phyloP scores from a whole-genome alignment of 2,329 filamentous ascomycete genomes.

The Teratosphaeriaceae sp. region DNA sequence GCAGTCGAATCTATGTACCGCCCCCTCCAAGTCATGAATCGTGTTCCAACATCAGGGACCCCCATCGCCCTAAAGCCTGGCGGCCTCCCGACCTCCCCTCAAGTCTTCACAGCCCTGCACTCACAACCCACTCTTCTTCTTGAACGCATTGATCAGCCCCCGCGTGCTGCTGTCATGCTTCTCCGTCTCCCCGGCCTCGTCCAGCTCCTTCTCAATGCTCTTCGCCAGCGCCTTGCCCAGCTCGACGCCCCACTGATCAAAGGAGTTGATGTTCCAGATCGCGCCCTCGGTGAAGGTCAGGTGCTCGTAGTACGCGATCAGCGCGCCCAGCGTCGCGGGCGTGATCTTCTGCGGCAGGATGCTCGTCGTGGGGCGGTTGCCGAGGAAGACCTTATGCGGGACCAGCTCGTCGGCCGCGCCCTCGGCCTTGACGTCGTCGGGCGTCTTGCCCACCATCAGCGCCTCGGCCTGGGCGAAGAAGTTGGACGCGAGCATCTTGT shows the following conservation, averaged over 20 bases:
- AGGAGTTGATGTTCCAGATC: conserved; percentile 99
- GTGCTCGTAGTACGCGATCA: conserved; percentile 99
- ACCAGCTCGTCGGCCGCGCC: conserved; percentile 68
- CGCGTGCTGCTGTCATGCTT: conserved; percentile 84
- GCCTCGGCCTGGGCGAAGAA: conserved; percentile 86
- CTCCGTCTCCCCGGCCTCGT: conserved; percentile 62
- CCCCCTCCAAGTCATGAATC: too few species aligned
- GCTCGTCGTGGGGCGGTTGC: conserved; percentile 93
- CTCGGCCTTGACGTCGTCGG: conserved; percentile 71
- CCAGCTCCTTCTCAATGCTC: conserved; percentile 64
- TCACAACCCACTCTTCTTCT: conserved; percentile 57
- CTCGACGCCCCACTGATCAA: conserved; percentile 99
- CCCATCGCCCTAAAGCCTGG: conserved; percentile 2
- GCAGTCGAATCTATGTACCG: too few species aligned
- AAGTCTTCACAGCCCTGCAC: neutral
- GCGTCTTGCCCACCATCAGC: conserved; percentile 80
- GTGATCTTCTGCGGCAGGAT: conserved; percentile 93
- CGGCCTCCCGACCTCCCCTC: neutral
- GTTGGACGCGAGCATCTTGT: conserved; percentile 92
- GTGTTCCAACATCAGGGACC: too few species aligned
- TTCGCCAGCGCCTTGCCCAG: conserved; percentile 91
- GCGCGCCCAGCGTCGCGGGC: conserved; percentile 81
- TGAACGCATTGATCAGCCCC: conserved; percentile 86
- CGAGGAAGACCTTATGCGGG: conserved; percentile 98
- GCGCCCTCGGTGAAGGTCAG: conserved; percentile 96